Evolutionary conservation across 2,329 filamentous ascomycete genomes (phyloP), one percentile per base, ranked within the genome.

Genomic region (Ophiosphaerella herpotricha): DNA sequence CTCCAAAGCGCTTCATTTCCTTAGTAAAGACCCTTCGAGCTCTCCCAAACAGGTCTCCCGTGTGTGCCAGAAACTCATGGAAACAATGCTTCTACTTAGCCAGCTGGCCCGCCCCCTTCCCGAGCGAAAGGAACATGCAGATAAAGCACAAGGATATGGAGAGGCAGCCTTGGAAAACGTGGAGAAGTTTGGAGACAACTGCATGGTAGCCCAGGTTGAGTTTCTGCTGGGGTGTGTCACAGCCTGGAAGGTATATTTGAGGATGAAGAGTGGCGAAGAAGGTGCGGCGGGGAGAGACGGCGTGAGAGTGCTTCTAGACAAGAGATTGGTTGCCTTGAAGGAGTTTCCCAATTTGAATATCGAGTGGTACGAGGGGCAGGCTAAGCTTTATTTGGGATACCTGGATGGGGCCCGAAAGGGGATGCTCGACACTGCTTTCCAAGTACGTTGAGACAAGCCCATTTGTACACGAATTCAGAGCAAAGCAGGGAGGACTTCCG

Each of bases 61-160:
- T 33, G 34, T 61, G 6, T 59, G 45, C 34, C 58, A 61, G 16
- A 61, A 55, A 36, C 48, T 61, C n/a, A 44, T 48, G 16, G 52
- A 59, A 18, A 54, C 49, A 1, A 46, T 46, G 2, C 45, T 57
- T 5, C 33, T 43, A 1, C 46, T 54, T 1, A 59, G 55, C 41
- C 43, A 47, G 12, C 49, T 44, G 21, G 29, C 48, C 4, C 46
- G 39, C 13, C 29, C 39, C 8, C 29, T 42, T 5, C 16, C 39
- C 24, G 31, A 42, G 39, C 39, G 39, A 14, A 42, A 34, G 33
- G 39, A 42, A 13, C 39, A 54, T 18, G 55, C 50, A 9, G 42
- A 54, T 21, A 50, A 52, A 40, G 57, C 57, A 7, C 39, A 38
- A 5, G 41, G 52, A 26, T 56, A 54, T 32, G 52, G 48, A 2